Conservation (phyloP, 176 grass and related monocot genomes). For the Pharus latifolius region DNA sequence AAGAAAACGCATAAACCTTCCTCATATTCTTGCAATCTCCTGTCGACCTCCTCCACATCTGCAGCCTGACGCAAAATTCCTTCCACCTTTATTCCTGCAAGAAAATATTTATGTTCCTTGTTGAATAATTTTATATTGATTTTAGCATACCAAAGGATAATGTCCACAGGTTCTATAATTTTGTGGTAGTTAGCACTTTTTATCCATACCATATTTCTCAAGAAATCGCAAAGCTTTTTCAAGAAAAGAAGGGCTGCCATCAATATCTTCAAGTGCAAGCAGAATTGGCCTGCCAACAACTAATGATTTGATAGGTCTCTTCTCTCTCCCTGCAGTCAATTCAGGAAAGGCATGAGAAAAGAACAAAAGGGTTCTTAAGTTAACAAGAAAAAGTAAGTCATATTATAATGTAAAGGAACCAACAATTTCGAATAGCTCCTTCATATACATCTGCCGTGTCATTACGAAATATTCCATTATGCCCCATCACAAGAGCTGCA, state of each 20-base stretch:
- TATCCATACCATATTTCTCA: slow-evolving; percentile 83
- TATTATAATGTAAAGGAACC: slow-evolving; percentile 24
- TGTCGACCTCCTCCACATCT: slow-evolving; percentile 93
- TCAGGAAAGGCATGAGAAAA: slow-evolving; percentile 10
- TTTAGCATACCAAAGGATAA: background rate
- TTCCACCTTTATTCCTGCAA: slow-evolving; percentile 84
- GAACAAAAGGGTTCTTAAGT: background rate
- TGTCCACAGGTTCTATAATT: background rate
- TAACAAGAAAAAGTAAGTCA: background rate
- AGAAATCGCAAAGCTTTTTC: slow-evolving; percentile 96
- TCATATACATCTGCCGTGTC: slow-evolving; percentile 81
- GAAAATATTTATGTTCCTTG: slow-evolving; percentile 19
- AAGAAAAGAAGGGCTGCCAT: slow-evolving; percentile 95
- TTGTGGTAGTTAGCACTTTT: background rate
- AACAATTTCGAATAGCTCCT: slow-evolving; percentile 79
- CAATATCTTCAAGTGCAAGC: slow-evolving; percentile 97
- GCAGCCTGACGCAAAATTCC: slow-evolving; percentile 96
- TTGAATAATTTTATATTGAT: slow-evolving; percentile 15
- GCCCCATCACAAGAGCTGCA: slow-evolving; percentile 98
- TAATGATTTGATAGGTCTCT: slow-evolving; percentile 72
- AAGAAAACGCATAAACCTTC: slow-evolving; percentile 56
- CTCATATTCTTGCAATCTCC: slow-evolving; percentile 91
- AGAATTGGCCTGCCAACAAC: slow-evolving; percentile 97
- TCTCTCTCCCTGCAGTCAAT: slow-evolving; percentile 74
- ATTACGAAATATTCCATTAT: slow-evolving; percentile 98